Evolutionary conservation across 768 basidiomycete species (phyloP), one percentile per base, ranked within the genome.

Genomic region (Russula olivacea): DNA sequence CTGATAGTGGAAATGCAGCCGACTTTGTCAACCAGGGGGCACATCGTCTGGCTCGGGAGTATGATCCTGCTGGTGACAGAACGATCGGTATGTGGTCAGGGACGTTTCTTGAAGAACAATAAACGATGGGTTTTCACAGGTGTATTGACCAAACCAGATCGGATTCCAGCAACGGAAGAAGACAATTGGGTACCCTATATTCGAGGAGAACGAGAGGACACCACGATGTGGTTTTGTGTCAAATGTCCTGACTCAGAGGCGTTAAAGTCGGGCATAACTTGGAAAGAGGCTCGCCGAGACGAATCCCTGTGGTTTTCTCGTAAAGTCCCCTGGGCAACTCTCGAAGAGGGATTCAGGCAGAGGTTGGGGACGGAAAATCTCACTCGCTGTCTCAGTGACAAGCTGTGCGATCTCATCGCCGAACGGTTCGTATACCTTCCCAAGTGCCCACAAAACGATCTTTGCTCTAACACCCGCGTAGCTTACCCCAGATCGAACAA

Each of bases 11-110:
- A 36, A 34, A 43, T 55, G 55, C 53, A 91, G 90, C 88, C 59
- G 89, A 92, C 66, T 88, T 88, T 32, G 86, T 90, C 67, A 92
- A 89, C 52, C 89, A 91, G 70, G 87, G 86, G 0, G 88, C 89
- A 0, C 83, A 87, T 64, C 75, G 80, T n/a, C 73, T 91, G 0
- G 83, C 87, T 0, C 84, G 83, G 66, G 57, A 75, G 17, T 73
- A 80, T 45, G 88, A 91, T 65, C 82, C 84, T 0, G 73, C 80
- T 0, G 88, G 88, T 0, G 80, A 77, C 53, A 78, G 88, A 8
- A 91, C 88, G 0, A 84, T 91, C n/a, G 88, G 89, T 88, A 64
- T 15, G 79, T 68, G 10, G 3, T 30, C 21, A 7, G 12, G 7
- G 2, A 25, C 19, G 4, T 58, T 10, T 4, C 19, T 19, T 17